Conservation (phyloP, 1,284 basidiomycete genomes). For the Puccinia coronata region DNA sequence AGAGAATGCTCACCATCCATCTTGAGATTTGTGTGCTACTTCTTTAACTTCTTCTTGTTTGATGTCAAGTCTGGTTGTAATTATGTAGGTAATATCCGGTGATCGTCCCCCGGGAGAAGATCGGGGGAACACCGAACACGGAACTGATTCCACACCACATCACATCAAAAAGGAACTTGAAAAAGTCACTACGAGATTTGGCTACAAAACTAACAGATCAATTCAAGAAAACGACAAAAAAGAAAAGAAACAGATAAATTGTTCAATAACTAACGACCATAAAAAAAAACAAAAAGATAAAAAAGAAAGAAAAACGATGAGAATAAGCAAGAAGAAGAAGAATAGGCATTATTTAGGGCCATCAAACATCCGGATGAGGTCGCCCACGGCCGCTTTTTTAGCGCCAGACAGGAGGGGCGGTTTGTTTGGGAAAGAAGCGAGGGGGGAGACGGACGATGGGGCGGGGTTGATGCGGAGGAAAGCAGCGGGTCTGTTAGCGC, state of each 20-base stretch:
- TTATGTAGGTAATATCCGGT: too few species aligned
- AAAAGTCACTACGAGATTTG: too few species aligned
- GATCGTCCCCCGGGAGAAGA: too few species aligned
- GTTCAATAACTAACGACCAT: too few species aligned
- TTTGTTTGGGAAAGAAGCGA: background rate
- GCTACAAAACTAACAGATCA: too few species aligned
- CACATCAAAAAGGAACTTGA: too few species aligned
- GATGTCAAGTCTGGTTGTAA: too few species aligned
- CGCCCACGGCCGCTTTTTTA: constrained; percentile 39
- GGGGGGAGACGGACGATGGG: too few species aligned
- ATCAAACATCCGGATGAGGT: constrained; percentile 47
- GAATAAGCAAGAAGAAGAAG: background rate
- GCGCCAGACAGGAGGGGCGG: background rate
- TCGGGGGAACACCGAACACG: too few species aligned
- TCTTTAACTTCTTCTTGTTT: background rate
- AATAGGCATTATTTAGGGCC: background rate
- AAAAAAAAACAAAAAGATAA: background rate
- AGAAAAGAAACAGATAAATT: too few species aligned
- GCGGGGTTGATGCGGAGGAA: background rate
- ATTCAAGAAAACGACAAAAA: too few species aligned
- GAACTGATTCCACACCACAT: too few species aligned
- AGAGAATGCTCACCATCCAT: background rate
- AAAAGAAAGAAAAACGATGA: background rate
- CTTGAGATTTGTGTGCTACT: background rate
- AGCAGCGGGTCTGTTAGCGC: background rate